Base-by-base conservation (phyloP, 176 grass and related monocot genomes). In the Aegilops umbellulata region DNA sequence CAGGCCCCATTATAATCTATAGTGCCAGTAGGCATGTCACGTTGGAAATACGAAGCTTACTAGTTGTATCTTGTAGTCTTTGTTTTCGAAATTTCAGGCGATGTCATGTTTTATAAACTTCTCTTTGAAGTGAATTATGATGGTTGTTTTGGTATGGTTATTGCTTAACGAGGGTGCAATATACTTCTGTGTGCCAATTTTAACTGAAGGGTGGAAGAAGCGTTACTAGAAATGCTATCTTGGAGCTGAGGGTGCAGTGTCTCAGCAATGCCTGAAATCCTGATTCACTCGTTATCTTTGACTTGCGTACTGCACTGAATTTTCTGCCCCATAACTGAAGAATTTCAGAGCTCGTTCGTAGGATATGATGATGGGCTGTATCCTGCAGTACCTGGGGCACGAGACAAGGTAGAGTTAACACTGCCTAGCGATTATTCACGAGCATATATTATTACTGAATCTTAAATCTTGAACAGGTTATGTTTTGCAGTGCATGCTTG, bases 311-410 rank as follows among this genome's bases (percentile, higher is more conserved):
- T 60, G 47, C 26, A 72, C 31, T 80, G 23, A 41, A 27, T 39
- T 42, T 63, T 30, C 9, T 27, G 38, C 38, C 38, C 27, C 81
- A 39, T 88, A 39, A 51, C 79, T 72, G 3, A 62, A 83, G 49
- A 83, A 61, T 62, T 76, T 38, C 19, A 19, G 2, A 17, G 32
- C 51, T 73, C 2, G 23, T 63, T 34, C 29, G 11, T 84, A 73
- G 29, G 65, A 30, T 73, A 65, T 0, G 6, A 36, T 88, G 27
- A 36, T 88, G 26, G 71, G 74, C 53, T 87, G 62, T 83, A 77
- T 14, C 72, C 35, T 70, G 73, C 26, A 61, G 70, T 31, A 71
- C 32, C 24, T 42, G 16, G 25, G 66, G 72, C 9, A 12, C n/a
- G 12, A 44, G 10, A 25, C 65, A 84, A 64, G n/a, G 31, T 74